phyloP scores from a whole-genome alignment of 306 rosid species.

The Pachyrhizus erosus region DNA sequence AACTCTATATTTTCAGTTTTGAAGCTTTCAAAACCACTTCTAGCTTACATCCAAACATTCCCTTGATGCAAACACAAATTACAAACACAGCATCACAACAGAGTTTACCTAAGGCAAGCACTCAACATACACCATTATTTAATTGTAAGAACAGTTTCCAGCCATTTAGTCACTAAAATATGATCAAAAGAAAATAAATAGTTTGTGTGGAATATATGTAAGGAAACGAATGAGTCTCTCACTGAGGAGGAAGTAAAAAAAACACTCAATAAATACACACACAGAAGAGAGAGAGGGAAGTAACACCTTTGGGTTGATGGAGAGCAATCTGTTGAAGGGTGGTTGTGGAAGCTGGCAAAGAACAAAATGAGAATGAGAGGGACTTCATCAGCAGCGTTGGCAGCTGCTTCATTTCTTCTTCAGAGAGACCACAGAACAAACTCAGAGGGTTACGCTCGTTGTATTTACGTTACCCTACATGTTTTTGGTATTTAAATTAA shows the following conservation, averaged over 20 bases:
- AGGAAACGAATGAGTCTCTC: neutral
- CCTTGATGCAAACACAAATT: no score
- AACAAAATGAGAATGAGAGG: constrained; percentile 57
- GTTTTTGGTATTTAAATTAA: no score
- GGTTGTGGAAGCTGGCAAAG: constrained; percentile 55
- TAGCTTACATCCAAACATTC: no score
- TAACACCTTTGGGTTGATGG: constrained; percentile 69
- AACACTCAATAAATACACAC: no score
- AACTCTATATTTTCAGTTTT: no score
- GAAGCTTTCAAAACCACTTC: no score
- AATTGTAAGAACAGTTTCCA: neutral
- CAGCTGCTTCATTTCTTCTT: constrained; percentile 61
- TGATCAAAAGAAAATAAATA: neutral
- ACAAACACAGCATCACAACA: neutral
- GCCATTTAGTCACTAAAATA: neutral
- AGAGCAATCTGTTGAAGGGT: constrained; percentile 71
- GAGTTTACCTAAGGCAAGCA: no score
- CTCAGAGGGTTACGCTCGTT: neutral
- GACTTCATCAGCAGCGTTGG: constrained; percentile 63
- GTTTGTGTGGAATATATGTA: no score
- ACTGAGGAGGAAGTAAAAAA: no score
- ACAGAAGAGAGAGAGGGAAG: neutral
- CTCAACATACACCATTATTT: neutral
- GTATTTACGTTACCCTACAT: neutral
- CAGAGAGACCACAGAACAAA: no score